phyloP scores from a whole-genome alignment of 345 rosid genomes.

The Adansonia digitata region DNA sequence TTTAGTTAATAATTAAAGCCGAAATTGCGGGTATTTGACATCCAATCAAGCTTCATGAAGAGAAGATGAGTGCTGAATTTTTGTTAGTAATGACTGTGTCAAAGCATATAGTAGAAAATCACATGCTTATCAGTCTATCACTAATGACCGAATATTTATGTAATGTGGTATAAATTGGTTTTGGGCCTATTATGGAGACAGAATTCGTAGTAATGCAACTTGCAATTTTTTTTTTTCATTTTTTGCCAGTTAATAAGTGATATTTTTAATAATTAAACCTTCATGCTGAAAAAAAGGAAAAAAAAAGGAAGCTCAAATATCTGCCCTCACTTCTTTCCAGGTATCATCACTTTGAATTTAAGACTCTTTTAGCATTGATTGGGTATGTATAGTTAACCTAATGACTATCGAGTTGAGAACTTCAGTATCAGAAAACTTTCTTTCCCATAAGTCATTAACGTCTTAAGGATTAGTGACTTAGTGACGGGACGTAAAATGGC shows the following conservation, averaged over 20 bases:
- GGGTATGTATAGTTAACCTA: neutral
- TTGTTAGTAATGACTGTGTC: neutral
- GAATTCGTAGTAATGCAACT: neutral
- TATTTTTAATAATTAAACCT: neutral
- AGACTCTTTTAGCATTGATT: neutral
- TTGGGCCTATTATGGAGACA: neutral
- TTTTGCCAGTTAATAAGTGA: neutral
- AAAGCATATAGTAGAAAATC: neutral
- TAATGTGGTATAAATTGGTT: neutral
- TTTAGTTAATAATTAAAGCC: neutral
- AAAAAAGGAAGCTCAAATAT: neutral
- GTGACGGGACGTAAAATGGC: no score
- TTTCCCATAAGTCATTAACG: no score
- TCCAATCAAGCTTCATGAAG: neutral
- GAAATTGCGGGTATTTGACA: neutral
- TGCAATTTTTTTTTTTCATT: neutral
- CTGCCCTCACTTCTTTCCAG: neutral
- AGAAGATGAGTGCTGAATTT: neutral
- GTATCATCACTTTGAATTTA: neutral
- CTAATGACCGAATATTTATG: neutral
- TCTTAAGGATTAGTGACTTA: no score
- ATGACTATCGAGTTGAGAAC: neutral
- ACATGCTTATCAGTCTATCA: neutral
- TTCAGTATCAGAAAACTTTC: no score
- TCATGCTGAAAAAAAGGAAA: neutral